phyloP scores from a whole-genome alignment of 441 rosid species.

The Gossypium davidsonii region DNA sequence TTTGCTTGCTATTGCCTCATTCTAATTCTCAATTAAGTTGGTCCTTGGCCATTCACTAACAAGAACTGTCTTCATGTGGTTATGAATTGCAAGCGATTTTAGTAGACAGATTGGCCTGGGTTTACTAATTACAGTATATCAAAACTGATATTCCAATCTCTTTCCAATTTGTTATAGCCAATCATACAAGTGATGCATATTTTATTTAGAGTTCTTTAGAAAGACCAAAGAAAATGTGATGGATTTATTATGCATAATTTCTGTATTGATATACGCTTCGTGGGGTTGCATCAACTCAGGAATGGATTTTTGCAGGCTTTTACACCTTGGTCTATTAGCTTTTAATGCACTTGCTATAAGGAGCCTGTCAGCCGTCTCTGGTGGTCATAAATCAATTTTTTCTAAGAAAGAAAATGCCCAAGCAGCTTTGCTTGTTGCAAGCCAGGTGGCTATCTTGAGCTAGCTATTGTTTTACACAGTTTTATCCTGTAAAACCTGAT shows the following conservation, averaged over 20 bases:
- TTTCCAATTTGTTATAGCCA: slow-evolving; percentile 6
- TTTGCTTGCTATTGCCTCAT: not conserved
- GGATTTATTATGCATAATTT: not conserved
- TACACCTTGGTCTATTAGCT: slow-evolving; percentile 61
- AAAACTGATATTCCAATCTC: not conserved
- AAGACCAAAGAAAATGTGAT: not conserved
- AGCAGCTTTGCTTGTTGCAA: slow-evolving; percentile 71
- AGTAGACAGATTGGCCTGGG: not conserved
- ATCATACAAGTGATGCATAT: not conserved
- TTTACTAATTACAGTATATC: not conserved
- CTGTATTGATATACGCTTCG: not conserved
- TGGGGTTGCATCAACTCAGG: slow-evolving; percentile 12
- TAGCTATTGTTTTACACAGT: not conserved
- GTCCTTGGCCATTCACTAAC: not conserved
- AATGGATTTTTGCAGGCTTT: slow-evolving; percentile 40
- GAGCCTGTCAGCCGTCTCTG: slow-evolving; percentile 47
- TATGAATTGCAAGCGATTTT: not conserved
- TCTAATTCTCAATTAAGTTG: not conserved
- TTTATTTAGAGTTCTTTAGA: not conserved
- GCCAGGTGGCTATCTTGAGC: slow-evolving; percentile 51
- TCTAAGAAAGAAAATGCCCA: slow-evolving; percentile 54
- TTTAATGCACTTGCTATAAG: slow-evolving; percentile 51
- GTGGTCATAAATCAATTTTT: slow-evolving; percentile 44
- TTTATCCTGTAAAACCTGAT: slow-evolving; percentile 2
- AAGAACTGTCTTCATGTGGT: not conserved